Evolutionary conservation across 176 grass and related monocot species (phyloP).

Genomic region (Carex scoparia): DNA sequence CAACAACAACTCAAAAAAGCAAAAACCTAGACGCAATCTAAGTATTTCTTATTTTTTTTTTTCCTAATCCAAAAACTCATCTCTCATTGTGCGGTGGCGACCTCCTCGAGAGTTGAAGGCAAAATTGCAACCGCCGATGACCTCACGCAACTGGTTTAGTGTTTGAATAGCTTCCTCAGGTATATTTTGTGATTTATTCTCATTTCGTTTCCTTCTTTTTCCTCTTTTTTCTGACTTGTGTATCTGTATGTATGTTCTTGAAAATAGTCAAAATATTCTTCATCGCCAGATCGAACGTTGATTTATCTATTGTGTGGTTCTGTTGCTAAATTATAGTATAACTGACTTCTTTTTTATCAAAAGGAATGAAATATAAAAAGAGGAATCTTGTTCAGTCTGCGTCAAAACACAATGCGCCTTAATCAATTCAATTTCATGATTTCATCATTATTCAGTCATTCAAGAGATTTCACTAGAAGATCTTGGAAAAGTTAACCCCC

Average conservation of each 20-base stretch:
- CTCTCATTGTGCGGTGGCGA: neutral
- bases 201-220: neutral
- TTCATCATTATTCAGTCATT: neutral
- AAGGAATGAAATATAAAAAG: neutral
- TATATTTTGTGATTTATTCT: neutral
- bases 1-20: neutral
- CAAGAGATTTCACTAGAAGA: neutral
- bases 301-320: neutral
- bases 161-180: neutral
- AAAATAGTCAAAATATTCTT: neutral
- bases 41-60: neutral
- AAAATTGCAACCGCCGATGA: neutral
- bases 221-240: neutral
- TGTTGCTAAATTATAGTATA: neutral
- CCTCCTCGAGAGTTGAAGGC: neutral
- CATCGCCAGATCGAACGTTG: neutral
- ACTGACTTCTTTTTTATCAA: neutral
- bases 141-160: neutral
- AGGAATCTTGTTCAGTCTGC: neutral
- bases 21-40: constrained; percentile 1
- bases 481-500: neutral
- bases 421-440: neutral
- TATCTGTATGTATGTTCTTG: neutral
- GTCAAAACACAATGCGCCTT: neutral
- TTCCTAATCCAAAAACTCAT: neutral